Evolutionary conservation across 371 early-diverging fungal species (phyloP).

Genomic region (Mucor mucedo): DNA sequence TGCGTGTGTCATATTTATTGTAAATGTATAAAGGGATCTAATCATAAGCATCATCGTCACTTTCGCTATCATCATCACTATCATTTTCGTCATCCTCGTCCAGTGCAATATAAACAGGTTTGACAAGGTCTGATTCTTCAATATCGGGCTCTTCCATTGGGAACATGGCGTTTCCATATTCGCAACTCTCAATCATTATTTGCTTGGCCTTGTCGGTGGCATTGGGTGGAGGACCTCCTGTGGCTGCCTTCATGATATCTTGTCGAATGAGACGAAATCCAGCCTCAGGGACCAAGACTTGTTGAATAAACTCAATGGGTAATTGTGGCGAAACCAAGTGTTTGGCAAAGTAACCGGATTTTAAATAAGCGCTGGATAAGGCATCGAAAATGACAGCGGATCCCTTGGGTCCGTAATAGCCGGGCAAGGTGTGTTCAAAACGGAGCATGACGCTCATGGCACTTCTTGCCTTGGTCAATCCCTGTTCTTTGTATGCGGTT

Average conservation of each 20-base stretch:
- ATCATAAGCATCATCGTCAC: neutral
- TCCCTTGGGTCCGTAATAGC: conserved; percentile 64
- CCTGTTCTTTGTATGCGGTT: conserved; percentile 45
- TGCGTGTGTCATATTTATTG: no score
- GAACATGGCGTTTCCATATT: conserved; percentile 29
- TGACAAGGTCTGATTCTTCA: neutral
- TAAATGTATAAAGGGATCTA: no score
- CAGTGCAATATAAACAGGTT: neutral
- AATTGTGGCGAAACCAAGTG: conserved; percentile 45
- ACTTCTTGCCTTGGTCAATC: conserved; percentile 54
- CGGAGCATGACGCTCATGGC: conserved; percentile 43
- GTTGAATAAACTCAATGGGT: conserved; percentile 60
- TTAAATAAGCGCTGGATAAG: conserved; percentile 36
- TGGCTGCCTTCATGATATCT: conserved; percentile 28
- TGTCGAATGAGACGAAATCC: conserved; percentile 53
- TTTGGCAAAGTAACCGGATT: conserved; percentile 34
- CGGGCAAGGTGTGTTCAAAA: conserved; percentile 54
- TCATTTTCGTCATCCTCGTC: neutral
- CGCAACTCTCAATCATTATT: conserved; percentile 31
- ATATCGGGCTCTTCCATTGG: conserved; percentile 20
- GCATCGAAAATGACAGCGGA: conserved; percentile 40
- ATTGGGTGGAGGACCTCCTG: neutral
- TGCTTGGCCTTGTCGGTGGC: conserved; percentile 18
- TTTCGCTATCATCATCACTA: neutral
- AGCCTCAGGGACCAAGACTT: conserved; percentile 62